Evolutionary conservation across 495 filamentous ascomycete genomes (phyloP).

Genomic region (Aspergillus kassunensis): DNA sequence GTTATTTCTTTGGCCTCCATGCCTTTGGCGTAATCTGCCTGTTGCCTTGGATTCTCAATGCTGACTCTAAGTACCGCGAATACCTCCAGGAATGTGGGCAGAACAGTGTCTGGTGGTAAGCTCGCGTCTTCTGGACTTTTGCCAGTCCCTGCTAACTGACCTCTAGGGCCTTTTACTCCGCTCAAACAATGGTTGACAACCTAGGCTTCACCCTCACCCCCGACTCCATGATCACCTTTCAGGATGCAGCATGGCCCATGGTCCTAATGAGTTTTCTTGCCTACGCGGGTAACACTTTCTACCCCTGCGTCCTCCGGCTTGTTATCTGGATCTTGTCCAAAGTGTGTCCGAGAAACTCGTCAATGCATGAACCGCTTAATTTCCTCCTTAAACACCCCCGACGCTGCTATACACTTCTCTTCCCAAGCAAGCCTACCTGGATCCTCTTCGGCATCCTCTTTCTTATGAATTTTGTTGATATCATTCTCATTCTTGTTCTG

Average conservation of each 20-base stretch:
- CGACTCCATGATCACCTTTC: constrained; percentile 79
- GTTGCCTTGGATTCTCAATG: constrained; percentile 64
- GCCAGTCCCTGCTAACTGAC: not conserved
- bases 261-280: constrained; percentile 71
- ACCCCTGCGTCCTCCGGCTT: constrained; percentile 75
- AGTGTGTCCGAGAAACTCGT: constrained; percentile 41
- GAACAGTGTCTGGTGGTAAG: constrained; percentile 68
- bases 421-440: constrained; percentile 58
- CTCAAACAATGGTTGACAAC: constrained; percentile 39
- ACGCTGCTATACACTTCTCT: constrained; percentile 62
- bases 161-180: constrained; percentile 30
- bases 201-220: constrained; percentile 71
- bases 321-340: constrained; percentile 66
- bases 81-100: constrained; percentile 54
- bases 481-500: constrained; percentile 57
- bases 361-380: constrained; percentile 31
- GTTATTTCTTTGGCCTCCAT: constrained; percentile 64
- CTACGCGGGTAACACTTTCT: constrained; percentile 77
- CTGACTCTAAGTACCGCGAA: constrained; percentile 46
- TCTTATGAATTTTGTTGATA: constrained; percentile 51
- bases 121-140: constrained; percentile 19
- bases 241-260: constrained; percentile 61
- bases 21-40: constrained; percentile 59
- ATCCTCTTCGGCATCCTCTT: constrained; percentile 56
- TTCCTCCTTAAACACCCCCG: constrained; percentile 60